Evolutionary conservation across 768 basidiomycete species (phyloP).

Genomic region (Termitomyces sp.): DNA sequence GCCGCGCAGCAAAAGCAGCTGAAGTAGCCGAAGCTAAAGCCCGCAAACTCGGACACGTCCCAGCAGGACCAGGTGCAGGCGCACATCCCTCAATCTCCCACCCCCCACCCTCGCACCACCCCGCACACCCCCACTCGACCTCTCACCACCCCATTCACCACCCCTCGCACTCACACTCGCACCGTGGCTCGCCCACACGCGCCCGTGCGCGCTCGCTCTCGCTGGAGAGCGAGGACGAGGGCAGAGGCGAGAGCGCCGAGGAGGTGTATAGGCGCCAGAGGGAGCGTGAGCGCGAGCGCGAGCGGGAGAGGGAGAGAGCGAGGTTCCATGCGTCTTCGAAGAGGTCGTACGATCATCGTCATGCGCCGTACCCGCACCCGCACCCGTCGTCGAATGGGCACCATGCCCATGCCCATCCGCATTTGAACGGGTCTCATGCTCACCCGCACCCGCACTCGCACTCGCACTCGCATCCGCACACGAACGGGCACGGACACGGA

Average conservation of each 20-base stretch:
- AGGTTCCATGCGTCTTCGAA: neutral
- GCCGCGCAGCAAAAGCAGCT: constrained; percentile 54
- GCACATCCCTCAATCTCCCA: too few species aligned
- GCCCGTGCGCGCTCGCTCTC: neutral
- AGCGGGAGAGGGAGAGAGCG: neutral
- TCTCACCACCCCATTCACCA: neutral
- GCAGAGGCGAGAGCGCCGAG: neutral
- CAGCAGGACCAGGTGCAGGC: too few species aligned
- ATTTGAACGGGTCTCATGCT: too few species aligned
- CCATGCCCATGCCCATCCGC: neutral
- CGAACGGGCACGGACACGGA: neutral
- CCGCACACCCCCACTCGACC: neutral
- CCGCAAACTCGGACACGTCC: constrained; percentile 16
- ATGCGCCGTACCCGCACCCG: neutral
- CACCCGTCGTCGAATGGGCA: too few species aligned
- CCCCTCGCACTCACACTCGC: neutral
- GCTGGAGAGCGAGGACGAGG: constrained; percentile 1
- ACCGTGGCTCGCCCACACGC: neutral
- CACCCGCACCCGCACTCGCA: neutral
- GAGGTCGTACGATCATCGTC: neutral
- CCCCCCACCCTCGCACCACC: neutral
- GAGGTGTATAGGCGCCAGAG: neutral
- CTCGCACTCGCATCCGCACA: neutral
- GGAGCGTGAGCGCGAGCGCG: too few species aligned
- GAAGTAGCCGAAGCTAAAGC: constrained; percentile 50